These are phyloP conservation scores for Setomelanomma holmii DNA, from an alignment of 2,329 filamentous ascomycete species.

Conservation along the genomic window DNA sequence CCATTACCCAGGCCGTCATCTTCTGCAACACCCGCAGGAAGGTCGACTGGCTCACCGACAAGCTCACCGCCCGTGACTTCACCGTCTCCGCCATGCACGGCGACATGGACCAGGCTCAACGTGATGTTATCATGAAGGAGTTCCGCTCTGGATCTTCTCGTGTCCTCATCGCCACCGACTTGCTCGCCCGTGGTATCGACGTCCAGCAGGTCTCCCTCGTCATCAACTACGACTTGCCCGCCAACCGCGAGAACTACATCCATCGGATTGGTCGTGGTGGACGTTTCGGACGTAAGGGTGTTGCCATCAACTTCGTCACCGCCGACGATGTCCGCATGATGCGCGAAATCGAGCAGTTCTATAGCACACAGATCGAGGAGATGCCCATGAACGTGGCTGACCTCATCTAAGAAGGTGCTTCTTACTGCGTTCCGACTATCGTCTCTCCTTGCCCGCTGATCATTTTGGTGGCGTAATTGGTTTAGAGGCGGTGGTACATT, in stretches of 20 bases:
- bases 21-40: constrained; percentile 99
- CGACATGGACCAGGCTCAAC: constrained; percentile 97
- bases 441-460: constrained; percentile 32
- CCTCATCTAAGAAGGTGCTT: constrained; percentile 48
- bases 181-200: constrained; percentile 98
- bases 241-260: constrained; percentile 99
- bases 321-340: constrained; percentile 99
- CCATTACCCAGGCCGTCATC: constrained; percentile 99
- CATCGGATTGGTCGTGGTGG: constrained; percentile 99
- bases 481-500: constrained; percentile 38
- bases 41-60: constrained; percentile 99
- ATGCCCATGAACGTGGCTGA: constrained; percentile 93
- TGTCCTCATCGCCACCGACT: constrained; percentile 97
- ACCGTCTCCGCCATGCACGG: constrained; percentile 99
- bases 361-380: constrained; percentile 99
- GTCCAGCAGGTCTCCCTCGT: constrained; percentile 99
- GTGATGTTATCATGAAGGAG: constrained; percentile 99
- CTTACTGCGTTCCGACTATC: constrained; percentile 31
- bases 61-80: constrained; percentile 98
- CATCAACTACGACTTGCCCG: constrained; percentile 99
- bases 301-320: constrained; percentile 99
- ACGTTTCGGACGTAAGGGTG: constrained; percentile 99
- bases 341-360: constrained; percentile 99
- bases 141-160: constrained; percentile 98
- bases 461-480: constrained; percentile 32